These are phyloP conservation scores for Hirschfeldia incana DNA, from an alignment of 345 rosid species.

Conservation along the genomic window DNA sequence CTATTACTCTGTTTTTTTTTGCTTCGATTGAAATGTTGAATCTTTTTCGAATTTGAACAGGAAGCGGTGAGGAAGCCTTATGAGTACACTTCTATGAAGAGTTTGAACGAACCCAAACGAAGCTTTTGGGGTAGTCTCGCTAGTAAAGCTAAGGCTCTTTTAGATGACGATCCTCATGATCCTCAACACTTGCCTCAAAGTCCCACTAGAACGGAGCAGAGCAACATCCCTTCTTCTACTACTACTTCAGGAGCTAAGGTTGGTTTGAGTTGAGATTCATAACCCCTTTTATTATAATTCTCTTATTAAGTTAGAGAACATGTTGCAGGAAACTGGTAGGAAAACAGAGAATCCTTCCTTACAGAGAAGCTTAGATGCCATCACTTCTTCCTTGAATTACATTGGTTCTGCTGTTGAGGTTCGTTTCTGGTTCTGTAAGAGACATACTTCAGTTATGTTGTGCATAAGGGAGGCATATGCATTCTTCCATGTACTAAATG, in stretches of 20 bases:
- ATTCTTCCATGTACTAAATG: no score
- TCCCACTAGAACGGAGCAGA: constrained; percentile 33
- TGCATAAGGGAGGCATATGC: no score
- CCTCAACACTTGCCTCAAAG: not conserved
- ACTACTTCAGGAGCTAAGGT: constrained; percentile 31
- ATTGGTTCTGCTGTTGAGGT: constrained; percentile 88
- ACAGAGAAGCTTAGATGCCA: constrained; percentile 63
- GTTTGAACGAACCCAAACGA: constrained; percentile 56
- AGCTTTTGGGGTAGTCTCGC: constrained; percentile 90
- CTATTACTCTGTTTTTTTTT: not conserved
- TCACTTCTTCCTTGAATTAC: constrained; percentile 73
- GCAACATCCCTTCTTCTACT: constrained; percentile 30
- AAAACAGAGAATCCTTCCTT: constrained; percentile 61
- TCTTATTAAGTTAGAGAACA: constrained; percentile 1
- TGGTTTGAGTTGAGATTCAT: not conserved
- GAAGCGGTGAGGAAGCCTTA: constrained; percentile 37
- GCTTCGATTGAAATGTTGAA: constrained; percentile 5
- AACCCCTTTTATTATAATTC: not conserved
- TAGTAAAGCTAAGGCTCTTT: constrained; percentile 83
- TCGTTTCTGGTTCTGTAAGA: constrained; percentile 12
- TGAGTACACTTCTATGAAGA: constrained; percentile 52
- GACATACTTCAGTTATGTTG: no score
- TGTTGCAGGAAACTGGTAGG: constrained; percentile 39
- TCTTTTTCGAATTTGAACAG: constrained; percentile 29
- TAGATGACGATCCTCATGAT: constrained; percentile 43